phyloP scores from a whole-genome alignment of 225 moss, liverwort and hornwort genomes.

The Rhytidiadelphus loreus region DNA sequence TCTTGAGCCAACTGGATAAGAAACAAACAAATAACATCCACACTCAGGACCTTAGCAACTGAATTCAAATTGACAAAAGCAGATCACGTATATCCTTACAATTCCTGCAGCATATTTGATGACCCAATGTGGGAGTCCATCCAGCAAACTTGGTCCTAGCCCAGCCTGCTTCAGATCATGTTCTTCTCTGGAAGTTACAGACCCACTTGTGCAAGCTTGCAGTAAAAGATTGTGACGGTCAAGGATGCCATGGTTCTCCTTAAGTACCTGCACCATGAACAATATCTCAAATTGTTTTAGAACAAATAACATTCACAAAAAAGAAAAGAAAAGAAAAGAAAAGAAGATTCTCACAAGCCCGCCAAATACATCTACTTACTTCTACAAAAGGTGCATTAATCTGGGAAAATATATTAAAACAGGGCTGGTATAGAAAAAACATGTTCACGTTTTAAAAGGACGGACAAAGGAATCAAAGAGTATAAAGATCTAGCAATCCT shows the following conservation, averaged over 20 bases:
- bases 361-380: background rate
- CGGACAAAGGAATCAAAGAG: background rate
- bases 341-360: background rate
- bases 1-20: background rate
- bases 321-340: background rate
- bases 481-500: background rate
- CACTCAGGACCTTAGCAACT: background rate
- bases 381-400: background rate
- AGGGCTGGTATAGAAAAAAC: background rate
- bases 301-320: background rate
- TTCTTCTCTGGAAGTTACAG: slow-evolving; percentile 51
- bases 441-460: background rate
- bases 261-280: slow-evolving; percentile 56
- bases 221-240: slow-evolving; percentile 87
- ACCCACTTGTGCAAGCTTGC: slow-evolving; percentile 66
- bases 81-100: slow-evolving; percentile 26
- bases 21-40: background rate
- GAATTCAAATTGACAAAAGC: background rate
- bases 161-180: slow-evolving; percentile 87
- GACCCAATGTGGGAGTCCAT: slow-evolving; percentile 85
- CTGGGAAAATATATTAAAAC: background rate
- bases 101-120: slow-evolving; percentile 86
- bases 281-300: background rate
- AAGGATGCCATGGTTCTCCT: slow-evolving; percentile 80
- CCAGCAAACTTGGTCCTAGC: slow-evolving; percentile 70